Evolutionary conservation across 2,329 filamentous ascomycete species (phyloP).

Genomic region (Diatrype stigma): DNA sequence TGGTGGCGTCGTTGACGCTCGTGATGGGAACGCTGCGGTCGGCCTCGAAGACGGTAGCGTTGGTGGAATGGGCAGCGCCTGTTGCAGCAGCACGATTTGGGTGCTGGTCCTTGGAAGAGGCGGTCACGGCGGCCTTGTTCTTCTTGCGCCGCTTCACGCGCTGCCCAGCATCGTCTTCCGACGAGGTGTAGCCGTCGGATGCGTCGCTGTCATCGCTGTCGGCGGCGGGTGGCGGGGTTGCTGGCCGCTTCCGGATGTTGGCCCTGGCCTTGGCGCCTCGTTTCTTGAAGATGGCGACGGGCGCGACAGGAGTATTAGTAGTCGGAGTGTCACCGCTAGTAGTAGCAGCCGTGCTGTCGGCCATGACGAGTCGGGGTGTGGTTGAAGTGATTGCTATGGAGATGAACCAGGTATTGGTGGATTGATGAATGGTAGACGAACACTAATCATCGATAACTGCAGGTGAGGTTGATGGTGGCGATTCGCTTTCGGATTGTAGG

Average conservation of each 20-base stretch:
- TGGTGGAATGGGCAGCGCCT: constrained; percentile 38
- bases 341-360: no score
- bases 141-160: constrained; percentile 76
- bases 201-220: constrained; percentile 52
- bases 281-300: constrained; percentile 78
- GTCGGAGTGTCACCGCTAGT: constrained; percentile 5
- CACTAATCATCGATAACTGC: no score
- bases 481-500: no score
- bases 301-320: constrained; percentile 32
- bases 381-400: no score
- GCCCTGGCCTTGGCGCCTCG: constrained; percentile 71
- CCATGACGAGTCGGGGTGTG: constrained; percentile 7
- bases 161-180: constrained; percentile 72
- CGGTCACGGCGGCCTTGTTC: constrained; percentile 60
- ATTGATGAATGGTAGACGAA: no score
- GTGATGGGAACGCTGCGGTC: constrained; percentile 60
- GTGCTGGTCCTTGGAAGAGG: constrained; percentile 49
- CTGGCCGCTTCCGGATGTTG: constrained; percentile 75
- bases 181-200: constrained; percentile 64
- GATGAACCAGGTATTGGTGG: no score
- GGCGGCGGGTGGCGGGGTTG: constrained; percentile 68
- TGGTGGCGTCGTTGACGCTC: constrained; percentile 81
- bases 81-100: constrained; percentile 22
- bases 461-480: no score
- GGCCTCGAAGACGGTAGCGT: constrained; percentile 53